A percentile compares a stretch with the other conserved stretches of the same genome.
Conservation (phyloP, 1,139 yeast species). For the Schwanniomyces etchellsii region DNA sequence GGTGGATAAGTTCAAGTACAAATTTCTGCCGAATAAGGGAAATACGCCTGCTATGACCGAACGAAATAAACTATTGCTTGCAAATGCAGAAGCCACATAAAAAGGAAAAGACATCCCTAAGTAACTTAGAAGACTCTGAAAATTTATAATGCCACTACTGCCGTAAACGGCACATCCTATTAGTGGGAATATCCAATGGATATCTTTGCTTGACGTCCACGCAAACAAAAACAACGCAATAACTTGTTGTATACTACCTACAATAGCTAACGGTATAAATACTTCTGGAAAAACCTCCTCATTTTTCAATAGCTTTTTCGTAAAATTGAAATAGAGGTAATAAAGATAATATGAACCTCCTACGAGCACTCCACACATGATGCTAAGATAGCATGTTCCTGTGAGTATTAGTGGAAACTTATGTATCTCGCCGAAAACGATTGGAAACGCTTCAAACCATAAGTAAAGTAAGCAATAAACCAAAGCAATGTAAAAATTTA, state of each 20-base stretch:
- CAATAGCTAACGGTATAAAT: conserved; percentile 37
- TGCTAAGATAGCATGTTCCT: conserved; percentile 42
- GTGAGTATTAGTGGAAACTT: conserved; percentile 43
- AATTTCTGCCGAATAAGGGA: conserved; percentile 53
- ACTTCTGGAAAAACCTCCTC: conserved; percentile 30
- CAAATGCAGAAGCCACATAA: conserved; percentile 54
- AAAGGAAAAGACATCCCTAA: conserved; percentile 54
- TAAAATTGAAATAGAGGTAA: conserved; percentile 16
- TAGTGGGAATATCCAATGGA: conserved; percentile 30
- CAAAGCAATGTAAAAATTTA: conserved; percentile 46
- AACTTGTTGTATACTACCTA: conserved; percentile 24
- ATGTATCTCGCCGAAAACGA: conserved; percentile 40
- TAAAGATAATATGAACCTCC: conserved; percentile 22
- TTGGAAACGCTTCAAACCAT: conserved; percentile 59
- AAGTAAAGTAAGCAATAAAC: conserved; percentile 50
- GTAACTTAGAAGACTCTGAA: conserved; percentile 42
- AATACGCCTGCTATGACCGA: conserved; percentile 54
- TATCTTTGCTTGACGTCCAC: conserved; percentile 22
- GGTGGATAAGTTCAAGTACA: conserved; percentile 42
- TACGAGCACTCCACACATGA: conserved; percentile 36
- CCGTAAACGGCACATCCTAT: conserved; percentile 24
- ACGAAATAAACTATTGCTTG: conserved; percentile 49
- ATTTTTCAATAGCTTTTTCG: conserved; percentile 17
- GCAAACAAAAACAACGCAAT: conserved; percentile 27
- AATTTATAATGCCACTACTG: conserved; percentile 23